These are phyloP conservation scores for Pseudogymnoascus sp. DNA, from an alignment of 2,329 filamentous ascomycete species.

Conservation along the genomic window DNA sequence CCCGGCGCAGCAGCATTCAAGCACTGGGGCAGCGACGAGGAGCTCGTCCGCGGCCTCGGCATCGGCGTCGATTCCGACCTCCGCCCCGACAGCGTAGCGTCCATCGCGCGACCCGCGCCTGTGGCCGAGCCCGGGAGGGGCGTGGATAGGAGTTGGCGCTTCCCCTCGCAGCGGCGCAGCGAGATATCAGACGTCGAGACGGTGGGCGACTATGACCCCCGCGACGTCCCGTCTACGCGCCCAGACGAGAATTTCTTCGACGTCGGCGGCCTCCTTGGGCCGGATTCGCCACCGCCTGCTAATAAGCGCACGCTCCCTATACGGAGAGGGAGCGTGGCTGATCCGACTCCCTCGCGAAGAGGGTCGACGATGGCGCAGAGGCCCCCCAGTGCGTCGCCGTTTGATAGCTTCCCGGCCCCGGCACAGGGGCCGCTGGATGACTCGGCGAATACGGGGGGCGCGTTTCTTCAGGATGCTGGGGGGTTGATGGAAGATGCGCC, in stretches of 20 bases:
- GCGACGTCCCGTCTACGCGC: slow-evolving; percentile 31
- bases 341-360: slow-evolving; percentile 26
- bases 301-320: slow-evolving; percentile 45
- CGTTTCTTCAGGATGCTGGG: slow-evolving; percentile 34
- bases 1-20: slow-evolving; percentile 36
- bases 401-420: not conserved
- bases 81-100: slow-evolving; percentile 27
- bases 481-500: slow-evolving; percentile 26
- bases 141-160: slow-evolving; percentile 22
- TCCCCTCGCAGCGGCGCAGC: slow-evolving; percentile 28
- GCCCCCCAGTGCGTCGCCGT: not conserved
- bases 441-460: slow-evolving; percentile 18
- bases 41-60: slow-evolving; percentile 74
- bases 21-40: slow-evolving; percentile 84
- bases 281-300: slow-evolving; percentile 27
- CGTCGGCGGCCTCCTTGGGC: slow-evolving; percentile 65
- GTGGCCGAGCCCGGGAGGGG: slow-evolving; percentile 19
- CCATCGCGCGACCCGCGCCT: slow-evolving; percentile 23
- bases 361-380: not conserved
- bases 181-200: slow-evolving; percentile 36
- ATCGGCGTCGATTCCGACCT: slow-evolving; percentile 53
- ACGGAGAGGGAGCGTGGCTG: slow-evolving; percentile 49
- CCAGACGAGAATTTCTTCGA: slow-evolving; percentile 72
- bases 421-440: slow-evolving; percentile 11
- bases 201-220: slow-evolving; percentile 11